Evolutionary conservation across 192 early-diverging fungal genomes (phyloP).

Genomic region (Lobosporangium transversale): DNA sequence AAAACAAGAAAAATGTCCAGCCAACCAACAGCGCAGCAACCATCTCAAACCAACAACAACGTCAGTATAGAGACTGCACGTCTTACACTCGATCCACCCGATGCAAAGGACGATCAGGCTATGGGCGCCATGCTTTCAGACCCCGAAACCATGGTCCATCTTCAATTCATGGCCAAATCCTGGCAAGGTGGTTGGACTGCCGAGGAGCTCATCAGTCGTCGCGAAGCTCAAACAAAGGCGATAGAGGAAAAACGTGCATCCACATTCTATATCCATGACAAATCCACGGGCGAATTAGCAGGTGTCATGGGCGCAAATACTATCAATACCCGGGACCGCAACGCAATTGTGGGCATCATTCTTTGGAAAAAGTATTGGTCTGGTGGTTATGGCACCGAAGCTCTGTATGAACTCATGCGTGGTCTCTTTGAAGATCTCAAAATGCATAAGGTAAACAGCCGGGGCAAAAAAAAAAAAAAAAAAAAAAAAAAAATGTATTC

Average conservation of each 20-base stretch:
- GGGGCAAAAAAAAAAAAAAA: too few species aligned
- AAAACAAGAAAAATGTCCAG: too few species aligned
- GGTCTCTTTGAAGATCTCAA: slow-evolving; percentile 46
- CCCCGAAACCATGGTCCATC: slow-evolving; percentile 26
- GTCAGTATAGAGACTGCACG: slow-evolving; percentile 19
- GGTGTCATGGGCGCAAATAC: slow-evolving; percentile 35
- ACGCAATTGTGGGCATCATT: slow-evolving; percentile 45
- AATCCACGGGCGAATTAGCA: slow-evolving; percentile 24
- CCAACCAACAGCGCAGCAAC: background rate
- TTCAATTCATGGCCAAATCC: slow-evolving; percentile 39
- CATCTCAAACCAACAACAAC: background rate
- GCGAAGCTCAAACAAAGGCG: slow-evolving; percentile 18
- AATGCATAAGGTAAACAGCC: slow-evolving; percentile 52
- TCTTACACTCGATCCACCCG: slow-evolving; percentile 26
- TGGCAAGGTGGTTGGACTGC: slow-evolving; percentile 37
- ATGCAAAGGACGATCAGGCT: slow-evolving; percentile 15
- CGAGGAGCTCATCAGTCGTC: slow-evolving; percentile 22
- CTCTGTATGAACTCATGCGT: slow-evolving; percentile 42
- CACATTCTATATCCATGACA: slow-evolving; percentile 41
- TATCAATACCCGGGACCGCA: slow-evolving; percentile 18
- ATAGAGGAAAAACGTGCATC: slow-evolving; percentile 16
- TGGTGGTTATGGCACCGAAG: slow-evolving; percentile 46
- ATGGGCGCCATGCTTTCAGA: slow-evolving; percentile 50
- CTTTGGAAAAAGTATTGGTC: slow-evolving; percentile 43
- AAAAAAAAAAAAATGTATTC: too few species aligned